These are phyloP conservation scores for Xylaria venustula DNA, from an alignment of 495 filamentous ascomycete genomes.

Conservation along the genomic window DNA sequence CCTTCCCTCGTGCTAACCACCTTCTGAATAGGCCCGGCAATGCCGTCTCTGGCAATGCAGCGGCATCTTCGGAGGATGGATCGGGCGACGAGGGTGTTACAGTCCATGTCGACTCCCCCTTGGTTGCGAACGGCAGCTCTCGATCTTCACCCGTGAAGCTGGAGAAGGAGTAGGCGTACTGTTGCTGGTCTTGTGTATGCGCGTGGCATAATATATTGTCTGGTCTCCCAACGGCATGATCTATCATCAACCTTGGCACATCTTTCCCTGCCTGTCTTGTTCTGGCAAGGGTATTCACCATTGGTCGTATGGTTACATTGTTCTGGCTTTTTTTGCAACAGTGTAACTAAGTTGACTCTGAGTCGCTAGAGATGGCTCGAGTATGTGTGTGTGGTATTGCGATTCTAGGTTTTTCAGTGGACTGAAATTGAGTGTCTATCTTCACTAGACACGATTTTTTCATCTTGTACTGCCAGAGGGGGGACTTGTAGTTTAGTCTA, in stretches of 20 bases:
- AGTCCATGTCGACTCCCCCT: constrained; percentile 49
- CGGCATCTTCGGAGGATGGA: constrained; percentile 40
- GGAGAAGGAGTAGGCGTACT: constrained; percentile 32
- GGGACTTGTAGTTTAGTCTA: constrained; percentile 23
- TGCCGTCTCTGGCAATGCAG: constrained; percentile 17
- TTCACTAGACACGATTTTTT: constrained; percentile 25
- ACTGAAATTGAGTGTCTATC: constrained; percentile 22
- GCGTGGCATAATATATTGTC: constrained; percentile 18
- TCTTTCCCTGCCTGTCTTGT: constrained; percentile 18
- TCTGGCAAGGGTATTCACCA: constrained; percentile 16
- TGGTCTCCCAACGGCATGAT: constrained; percentile 16
- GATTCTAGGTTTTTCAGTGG: constrained; percentile 20
- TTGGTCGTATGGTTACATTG: constrained; percentile 19
- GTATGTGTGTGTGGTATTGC: constrained; percentile 25
- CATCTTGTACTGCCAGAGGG: constrained; percentile 19
- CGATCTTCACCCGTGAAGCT: constrained; percentile 50
- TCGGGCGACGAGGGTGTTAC: constrained; percentile 47
- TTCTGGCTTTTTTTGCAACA: constrained; percentile 19
- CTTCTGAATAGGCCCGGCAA: constrained; percentile 13
- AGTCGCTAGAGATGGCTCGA: constrained; percentile 22
- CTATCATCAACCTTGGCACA: constrained; percentile 20
- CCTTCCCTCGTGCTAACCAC: constrained; percentile 5
- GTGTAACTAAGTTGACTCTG: constrained; percentile 17
- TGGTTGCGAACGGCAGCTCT: constrained; percentile 48
- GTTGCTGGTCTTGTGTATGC: constrained; percentile 13